A percentile compares a stretch with the other conserved stretches of the same genome.
phyloP scores from a whole-genome alignment of 306 rosid species.

The Cicer arietinum region DNA sequence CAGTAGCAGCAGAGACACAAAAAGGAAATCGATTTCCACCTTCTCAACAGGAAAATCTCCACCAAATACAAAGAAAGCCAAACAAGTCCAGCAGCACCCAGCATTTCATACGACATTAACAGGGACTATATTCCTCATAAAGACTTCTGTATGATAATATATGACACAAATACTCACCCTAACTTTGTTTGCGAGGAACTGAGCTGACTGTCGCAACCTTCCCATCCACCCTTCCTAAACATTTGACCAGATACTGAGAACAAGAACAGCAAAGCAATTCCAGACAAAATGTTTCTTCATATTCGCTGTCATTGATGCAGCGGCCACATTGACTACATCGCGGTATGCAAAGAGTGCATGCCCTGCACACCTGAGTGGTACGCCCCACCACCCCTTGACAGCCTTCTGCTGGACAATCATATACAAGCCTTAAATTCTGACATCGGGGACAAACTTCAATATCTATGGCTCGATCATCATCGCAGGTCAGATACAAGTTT shows the following conservation, averaged over 20 bases:
- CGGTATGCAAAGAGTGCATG: constrained; percentile 77
- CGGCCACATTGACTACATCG: constrained; percentile 86
- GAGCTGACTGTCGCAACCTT: constrained; percentile 41
- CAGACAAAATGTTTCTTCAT: constrained; percentile 87
- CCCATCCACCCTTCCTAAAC: constrained; percentile 50
- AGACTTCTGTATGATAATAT: constrained; percentile 31
- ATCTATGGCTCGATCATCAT: constrained; percentile 76
- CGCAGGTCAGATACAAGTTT: constrained; percentile 66
- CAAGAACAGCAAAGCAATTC: constrained; percentile 79
- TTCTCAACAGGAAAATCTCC: constrained; percentile 35
- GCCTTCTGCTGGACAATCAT: constrained; percentile 81
- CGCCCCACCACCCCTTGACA: constrained; percentile 63
- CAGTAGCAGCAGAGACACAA: constrained; percentile 35
- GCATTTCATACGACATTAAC: constrained; percentile 39
- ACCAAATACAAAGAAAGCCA: constrained; percentile 34
- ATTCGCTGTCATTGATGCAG: constrained; percentile 79
- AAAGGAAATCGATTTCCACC: constrained; percentile 27
- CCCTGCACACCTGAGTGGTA: constrained; percentile 67
- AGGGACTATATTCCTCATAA: constrained; percentile 26
- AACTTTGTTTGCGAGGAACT: constrained; percentile 44
- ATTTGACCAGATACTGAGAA: constrained; percentile 50
- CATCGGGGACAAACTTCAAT: constrained; percentile 86
- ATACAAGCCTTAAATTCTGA: constrained; percentile 78
- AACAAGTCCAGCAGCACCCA: constrained; percentile 42
- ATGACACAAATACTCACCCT: constrained; percentile 40